phyloP scores from a whole-genome alignment of 345 rosid genomes.

The Litchi chinensis region DNA sequence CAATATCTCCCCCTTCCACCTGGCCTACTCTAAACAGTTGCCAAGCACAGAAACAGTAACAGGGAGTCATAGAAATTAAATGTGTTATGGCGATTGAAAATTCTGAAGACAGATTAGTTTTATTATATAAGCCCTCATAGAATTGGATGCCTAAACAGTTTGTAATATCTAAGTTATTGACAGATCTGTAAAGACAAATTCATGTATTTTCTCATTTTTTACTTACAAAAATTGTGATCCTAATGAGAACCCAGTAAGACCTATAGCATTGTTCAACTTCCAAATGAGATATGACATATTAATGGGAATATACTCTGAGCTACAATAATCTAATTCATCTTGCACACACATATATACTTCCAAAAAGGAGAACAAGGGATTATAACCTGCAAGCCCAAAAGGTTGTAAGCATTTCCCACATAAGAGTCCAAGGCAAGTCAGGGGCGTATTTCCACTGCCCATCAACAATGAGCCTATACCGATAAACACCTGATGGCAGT shows the following conservation, averaged over 20 bases:
- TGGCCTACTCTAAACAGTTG: not conserved
- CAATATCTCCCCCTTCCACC: not conserved
- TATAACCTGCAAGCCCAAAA: constrained; percentile 84
- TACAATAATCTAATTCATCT: not conserved
- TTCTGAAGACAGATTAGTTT: not conserved
- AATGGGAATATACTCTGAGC: not conserved
- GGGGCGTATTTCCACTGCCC: constrained; percentile 87
- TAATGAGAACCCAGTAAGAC: not conserved
- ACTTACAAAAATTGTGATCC: constrained; percentile 6
- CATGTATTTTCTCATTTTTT: constrained; percentile 1
- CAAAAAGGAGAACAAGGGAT: not conserved
- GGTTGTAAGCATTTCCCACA: constrained; percentile 72
- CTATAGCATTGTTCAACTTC: not conserved
- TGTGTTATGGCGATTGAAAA: not conserved
- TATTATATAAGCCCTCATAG: not conserved
- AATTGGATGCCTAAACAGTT: too few relatives aligned
- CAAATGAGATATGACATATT: not conserved
- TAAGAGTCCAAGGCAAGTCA: constrained; percentile 81
- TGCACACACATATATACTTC: not conserved
- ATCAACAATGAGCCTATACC: constrained; percentile 87
- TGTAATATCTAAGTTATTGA: too few relatives aligned
- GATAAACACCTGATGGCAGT: constrained; percentile 93
- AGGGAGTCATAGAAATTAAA: too few relatives aligned
- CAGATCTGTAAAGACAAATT: not conserved
- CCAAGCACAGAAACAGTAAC: too few relatives aligned